These are phyloP conservation scores for Yarrowia sp. DNA, from an alignment of 805 yeast genomes.

Conservation along the genomic window DNA sequence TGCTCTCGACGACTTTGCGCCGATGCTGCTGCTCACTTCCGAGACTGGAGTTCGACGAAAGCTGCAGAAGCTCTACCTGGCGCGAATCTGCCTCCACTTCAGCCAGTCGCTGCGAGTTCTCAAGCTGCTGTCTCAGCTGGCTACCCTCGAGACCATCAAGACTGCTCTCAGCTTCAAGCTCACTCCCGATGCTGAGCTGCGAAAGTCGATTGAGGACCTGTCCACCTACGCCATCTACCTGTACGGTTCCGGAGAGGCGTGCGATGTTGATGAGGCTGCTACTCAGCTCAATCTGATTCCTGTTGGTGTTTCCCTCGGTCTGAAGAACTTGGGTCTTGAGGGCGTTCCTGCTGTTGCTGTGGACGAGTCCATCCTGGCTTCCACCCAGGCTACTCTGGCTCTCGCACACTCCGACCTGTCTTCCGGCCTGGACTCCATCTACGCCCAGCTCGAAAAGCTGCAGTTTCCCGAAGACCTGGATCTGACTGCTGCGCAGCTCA, in stretches of 20 bases:
- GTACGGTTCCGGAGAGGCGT: not conserved
- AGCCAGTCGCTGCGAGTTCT: constrained; percentile 4
- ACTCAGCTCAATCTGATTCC: not conserved
- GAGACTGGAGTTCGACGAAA: constrained; percentile 14
- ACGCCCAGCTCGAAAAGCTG: not conserved
- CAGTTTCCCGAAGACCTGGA: not conserved
- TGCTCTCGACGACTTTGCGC: constrained; percentile 3
- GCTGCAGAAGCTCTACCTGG: constrained; percentile 16
- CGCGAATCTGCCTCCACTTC: constrained; percentile 7
- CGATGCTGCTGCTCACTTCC: not conserved
- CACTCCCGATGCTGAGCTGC: constrained; percentile 70
- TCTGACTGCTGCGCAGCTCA: constrained; percentile 5
- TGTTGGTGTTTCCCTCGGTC: constrained; percentile 10
- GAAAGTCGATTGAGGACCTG: constrained; percentile 85
- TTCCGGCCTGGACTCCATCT: not conserved
- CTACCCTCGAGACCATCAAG: not conserved
- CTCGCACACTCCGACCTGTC: not conserved
- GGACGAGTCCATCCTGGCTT: not conserved
- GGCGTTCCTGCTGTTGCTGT: not conserved
- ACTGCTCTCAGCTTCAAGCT: constrained; percentile 1
- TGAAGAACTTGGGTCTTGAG: not conserved
- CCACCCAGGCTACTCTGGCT: constrained; percentile 3
- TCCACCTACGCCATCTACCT: not conserved
- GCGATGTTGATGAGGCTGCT: not conserved
- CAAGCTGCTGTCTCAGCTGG: constrained; percentile 3